phyloP scores from a whole-genome alignment of 768 basidiomycete genomes.

The Boletus patriciae region DNA sequence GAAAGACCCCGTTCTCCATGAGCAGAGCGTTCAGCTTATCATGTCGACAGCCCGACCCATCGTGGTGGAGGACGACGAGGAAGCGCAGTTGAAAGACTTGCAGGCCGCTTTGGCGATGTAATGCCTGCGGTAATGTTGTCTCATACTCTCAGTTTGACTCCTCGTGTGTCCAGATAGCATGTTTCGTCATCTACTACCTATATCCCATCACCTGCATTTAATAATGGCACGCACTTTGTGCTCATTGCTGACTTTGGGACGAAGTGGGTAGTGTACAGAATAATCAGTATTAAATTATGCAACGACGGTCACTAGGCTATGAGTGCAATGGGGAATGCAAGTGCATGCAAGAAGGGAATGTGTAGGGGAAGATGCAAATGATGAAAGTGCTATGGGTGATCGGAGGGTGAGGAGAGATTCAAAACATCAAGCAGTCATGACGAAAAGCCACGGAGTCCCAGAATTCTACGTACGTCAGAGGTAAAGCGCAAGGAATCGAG shows the following conservation, averaged over 20 bases:
- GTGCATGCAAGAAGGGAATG: conserved; percentile 30
- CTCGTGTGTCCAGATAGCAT: conserved; percentile 14
- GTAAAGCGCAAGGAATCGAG: conserved; percentile 96
- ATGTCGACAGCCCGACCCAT: conserved; percentile 30
- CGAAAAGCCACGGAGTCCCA: conserved; percentile 67
- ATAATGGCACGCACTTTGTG: conserved; percentile 26
- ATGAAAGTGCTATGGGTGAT: conserved; percentile 23
- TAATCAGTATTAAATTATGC: conserved; percentile 42
- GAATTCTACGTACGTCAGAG: conserved; percentile 87
- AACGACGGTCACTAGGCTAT: conserved; percentile 31
- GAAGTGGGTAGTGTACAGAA: conserved; percentile 35
- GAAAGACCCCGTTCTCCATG: background rate
- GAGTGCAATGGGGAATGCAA: conserved; percentile 24
- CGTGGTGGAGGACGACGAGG: conserved; percentile 87
- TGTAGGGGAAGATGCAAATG: conserved; percentile 23
- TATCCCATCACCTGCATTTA: conserved; percentile 34
- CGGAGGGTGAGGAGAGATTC: conserved; percentile 3
- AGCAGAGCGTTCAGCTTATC: conserved; percentile 6
- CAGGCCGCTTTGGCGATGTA: conserved; percentile 89
- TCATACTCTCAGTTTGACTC: conserved; percentile 7
- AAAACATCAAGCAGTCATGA: conserved; percentile 26
- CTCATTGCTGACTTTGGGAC: conserved; percentile 22
- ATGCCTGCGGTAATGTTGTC: conserved; percentile 16
- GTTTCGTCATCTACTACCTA: conserved; percentile 33
- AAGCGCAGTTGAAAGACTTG: conserved; percentile 81